Evolutionary conservation across 345 rosid species (phyloP), one percentile per base, ranked within the genome.

Genomic region (Sisymbrium altissimum): DNA sequence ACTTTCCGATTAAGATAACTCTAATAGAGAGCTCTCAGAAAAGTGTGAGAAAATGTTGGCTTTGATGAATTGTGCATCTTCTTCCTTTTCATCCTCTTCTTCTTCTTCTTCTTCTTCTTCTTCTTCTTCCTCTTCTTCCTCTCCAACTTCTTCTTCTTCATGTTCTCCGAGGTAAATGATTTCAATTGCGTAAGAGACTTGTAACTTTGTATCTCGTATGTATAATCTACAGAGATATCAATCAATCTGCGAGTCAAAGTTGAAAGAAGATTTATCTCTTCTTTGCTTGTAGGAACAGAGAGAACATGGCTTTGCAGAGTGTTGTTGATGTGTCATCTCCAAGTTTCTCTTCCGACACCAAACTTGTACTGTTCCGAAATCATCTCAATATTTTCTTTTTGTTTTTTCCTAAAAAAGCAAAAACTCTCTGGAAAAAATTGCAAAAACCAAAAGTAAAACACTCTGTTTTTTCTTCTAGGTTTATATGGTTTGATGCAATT

Each of bases 321-420:
- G 65, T 67, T n/a, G 83, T 77, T 58, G 73, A 36, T 53, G 80
- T 80, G 72, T 60, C 75, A 65, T 72, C 90, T 56, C 88, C 94
- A 32, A 78, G 78, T 67, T 49, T 80, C 46, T 70, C 84, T 43
- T 68, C 81, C 69, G 74, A 41, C 55, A 63, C 54, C 18, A 70
- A 80, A 71, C 77, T 81, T 60, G 97, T 91, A 78, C 82, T 87
- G 81, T 64, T 45, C 41, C 40, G 1, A 50, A 60, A 54, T 41
- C 70, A 33, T 69, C 39, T 68, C 33, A 19, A 1, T 36, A 11
- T 50, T 18, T 15, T 27, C 1, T 55, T 30, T 55, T 29, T 23
- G 1, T 35, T 40, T 11, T 9, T 41, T 19, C 56, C 23, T 14
- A 6, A 69, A 61, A 58, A 68, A 21, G 45, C n/a, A 48, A 35